These are phyloP conservation scores for Trebouxia sp. DNA, from an alignment of 139 green algal genomes.

Conservation along the genomic window DNA sequence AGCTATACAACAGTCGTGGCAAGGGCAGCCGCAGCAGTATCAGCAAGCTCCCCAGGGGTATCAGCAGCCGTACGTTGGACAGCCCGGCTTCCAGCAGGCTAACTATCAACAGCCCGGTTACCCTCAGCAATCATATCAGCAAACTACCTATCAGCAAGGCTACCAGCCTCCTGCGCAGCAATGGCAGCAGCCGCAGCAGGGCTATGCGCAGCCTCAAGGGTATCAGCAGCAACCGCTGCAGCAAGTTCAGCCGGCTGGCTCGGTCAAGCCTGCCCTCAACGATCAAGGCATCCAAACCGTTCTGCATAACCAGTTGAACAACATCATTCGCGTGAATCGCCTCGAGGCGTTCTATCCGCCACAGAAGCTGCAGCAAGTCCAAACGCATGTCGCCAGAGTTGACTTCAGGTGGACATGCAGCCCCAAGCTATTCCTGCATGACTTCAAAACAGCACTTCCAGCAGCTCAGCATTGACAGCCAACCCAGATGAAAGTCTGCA, in stretches of 20 bases:
- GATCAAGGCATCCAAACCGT: conserved; percentile 12
- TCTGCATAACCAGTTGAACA: conserved; percentile 8
- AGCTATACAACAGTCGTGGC: background rate
- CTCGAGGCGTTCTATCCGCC: conserved; percentile 34
- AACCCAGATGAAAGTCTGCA: too few relatives aligned
- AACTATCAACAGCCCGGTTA: background rate
- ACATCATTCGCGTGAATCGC: conserved; percentile 6
- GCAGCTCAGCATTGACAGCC: too few relatives aligned
- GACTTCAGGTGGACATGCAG: conserved; percentile 31
- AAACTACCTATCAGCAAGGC: background rate
- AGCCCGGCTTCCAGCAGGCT: background rate
- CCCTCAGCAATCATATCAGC: background rate
- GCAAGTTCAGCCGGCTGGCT: background rate
- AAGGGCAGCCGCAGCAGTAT: conserved; percentile 1
- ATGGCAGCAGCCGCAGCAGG: background rate
- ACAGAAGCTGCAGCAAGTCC: conserved; percentile 21
- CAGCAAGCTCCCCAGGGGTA: background rate
- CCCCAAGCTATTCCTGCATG: too few relatives aligned
- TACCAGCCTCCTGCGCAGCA: background rate
- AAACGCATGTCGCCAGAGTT: background rate
- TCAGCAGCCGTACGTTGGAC: background rate
- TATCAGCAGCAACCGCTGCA: background rate
- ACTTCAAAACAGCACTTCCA: too few relatives aligned
- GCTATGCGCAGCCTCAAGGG: background rate
- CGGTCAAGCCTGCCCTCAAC: background rate